Evolutionary conservation across 2,329 filamentous ascomycete genomes (phyloP).

Genomic region (Colletotrichum sp.): DNA sequence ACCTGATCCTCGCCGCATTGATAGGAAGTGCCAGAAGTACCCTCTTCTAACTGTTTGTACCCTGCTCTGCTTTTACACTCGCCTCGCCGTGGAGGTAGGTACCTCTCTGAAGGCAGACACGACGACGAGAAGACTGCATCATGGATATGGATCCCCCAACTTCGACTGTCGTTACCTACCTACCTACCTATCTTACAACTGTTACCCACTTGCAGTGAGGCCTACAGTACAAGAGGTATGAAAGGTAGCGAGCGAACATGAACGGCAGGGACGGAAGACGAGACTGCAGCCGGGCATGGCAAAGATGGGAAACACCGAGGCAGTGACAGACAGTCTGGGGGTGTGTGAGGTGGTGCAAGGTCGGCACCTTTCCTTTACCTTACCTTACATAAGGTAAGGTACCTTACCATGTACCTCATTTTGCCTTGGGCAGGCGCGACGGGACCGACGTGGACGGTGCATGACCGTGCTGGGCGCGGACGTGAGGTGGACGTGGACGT

Average conservation of each 20-base stretch:
- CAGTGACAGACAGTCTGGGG: neutral
- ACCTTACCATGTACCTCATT: neutral
- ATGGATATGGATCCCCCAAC: neutral
- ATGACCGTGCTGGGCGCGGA: neutral
- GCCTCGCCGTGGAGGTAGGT: neutral
- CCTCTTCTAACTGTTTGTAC: neutral
- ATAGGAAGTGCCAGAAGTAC: neutral
- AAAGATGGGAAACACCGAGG: neutral
- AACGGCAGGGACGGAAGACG: neutral
- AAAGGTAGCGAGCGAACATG: neutral
- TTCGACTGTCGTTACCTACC: neutral
- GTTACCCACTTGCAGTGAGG: neutral
- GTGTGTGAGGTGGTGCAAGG: neutral
- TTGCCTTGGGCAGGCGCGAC: neutral
- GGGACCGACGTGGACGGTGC: neutral
- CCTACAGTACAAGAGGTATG: neutral
- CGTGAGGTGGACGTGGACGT: constrained; percentile 1
- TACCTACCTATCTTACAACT: neutral
- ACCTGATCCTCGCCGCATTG: neutral
- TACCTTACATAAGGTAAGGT: neutral
- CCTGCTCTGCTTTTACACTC: neutral
- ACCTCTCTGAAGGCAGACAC: neutral
- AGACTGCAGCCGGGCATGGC: neutral
- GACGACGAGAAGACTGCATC: neutral
- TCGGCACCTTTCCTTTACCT: too few species aligned